Conservation (phyloP, 306 rosid genomes). For the Corylus heterophylla region DNA sequence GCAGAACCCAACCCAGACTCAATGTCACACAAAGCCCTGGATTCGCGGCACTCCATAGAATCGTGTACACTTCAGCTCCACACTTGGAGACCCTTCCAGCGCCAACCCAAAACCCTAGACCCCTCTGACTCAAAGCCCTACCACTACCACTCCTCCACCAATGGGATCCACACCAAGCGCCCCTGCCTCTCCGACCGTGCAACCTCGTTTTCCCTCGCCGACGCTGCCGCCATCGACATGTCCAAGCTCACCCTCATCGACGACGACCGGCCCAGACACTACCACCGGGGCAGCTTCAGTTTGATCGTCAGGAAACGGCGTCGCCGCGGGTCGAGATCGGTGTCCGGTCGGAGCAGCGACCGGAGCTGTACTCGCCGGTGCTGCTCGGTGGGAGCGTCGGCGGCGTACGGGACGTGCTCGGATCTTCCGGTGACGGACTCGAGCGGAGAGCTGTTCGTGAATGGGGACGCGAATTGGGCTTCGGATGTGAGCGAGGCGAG, state of each 20-base stretch:
- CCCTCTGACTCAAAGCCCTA: constrained; percentile 44
- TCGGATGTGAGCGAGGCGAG: constrained; percentile 92
- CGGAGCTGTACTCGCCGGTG: constrained; percentile 87
- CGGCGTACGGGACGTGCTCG: constrained; percentile 89
- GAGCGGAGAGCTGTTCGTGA: constrained; percentile 88
- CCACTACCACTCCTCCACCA: constrained; percentile 32
- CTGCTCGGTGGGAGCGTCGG: constrained; percentile 92
- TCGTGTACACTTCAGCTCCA: constrained; percentile 73
- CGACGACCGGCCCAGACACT: constrained; percentile 45
- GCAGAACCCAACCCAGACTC: background rate
- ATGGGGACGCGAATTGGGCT: constrained; percentile 86
- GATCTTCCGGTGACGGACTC: constrained; percentile 96
- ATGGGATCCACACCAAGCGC: constrained; percentile 55
- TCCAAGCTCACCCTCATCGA: constrained; percentile 71
- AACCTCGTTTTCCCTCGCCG: constrained; percentile 58
- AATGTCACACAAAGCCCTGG: constrained; percentile 65
- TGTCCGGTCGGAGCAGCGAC: constrained; percentile 96
- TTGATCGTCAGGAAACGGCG: constrained; percentile 77
- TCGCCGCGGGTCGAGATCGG: constrained; percentile 89
- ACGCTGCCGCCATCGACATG: constrained; percentile 51
- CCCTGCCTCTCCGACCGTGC: constrained; percentile 92
- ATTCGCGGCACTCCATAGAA: constrained; percentile 64
- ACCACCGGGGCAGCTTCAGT: constrained; percentile 38
- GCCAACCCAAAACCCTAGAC: constrained; percentile 54
- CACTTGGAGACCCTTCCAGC: constrained; percentile 74